phyloP scores from a whole-genome alignment of 192 early-diverging fungal species.

The Coemansia sp. region DNA sequence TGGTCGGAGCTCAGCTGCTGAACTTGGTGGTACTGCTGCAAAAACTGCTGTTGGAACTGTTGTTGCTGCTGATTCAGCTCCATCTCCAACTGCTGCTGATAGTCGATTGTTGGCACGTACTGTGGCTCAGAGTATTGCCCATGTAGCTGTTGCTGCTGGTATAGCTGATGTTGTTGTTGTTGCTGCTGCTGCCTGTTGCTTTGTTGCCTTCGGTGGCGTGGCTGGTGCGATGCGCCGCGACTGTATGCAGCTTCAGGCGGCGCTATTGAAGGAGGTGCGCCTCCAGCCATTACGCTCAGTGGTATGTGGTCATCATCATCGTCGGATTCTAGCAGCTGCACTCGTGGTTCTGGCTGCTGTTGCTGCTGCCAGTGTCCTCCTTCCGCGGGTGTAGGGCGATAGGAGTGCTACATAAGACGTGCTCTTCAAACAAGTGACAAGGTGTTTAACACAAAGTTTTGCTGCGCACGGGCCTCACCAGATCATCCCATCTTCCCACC shows the following conservation, averaged over 20 bases:
- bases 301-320: conserved; percentile 39
- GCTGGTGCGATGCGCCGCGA: background rate
- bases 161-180: conserved; percentile 4
- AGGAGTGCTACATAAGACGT: conserved; percentile 11
- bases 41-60: conserved; percentile 46
- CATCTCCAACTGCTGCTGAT: conserved; percentile 39
- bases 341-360: background rate
- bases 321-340: background rate
- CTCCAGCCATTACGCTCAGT: conserved; percentile 26
- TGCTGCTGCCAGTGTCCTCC: conserved; percentile 11
- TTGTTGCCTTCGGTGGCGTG: conserved; percentile 18
- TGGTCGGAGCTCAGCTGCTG: conserved; percentile 16
- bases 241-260: background rate
- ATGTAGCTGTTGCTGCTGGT: conserved; percentile 16
- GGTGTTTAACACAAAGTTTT: background rate
- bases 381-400: conserved; percentile 8
- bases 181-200: conserved; percentile 10
- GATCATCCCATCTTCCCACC: background rate
- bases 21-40: conserved; percentile 40
- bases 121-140: conserved; percentile 12
- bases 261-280: background rate
- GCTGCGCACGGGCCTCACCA: background rate
- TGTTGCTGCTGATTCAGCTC: conserved; percentile 48
- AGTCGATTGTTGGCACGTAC: conserved; percentile 10
- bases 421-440: no score